Conservation (phyloP, 2,329 filamentous ascomycete genomes). For the Colletotrichum sublineola region DNA sequence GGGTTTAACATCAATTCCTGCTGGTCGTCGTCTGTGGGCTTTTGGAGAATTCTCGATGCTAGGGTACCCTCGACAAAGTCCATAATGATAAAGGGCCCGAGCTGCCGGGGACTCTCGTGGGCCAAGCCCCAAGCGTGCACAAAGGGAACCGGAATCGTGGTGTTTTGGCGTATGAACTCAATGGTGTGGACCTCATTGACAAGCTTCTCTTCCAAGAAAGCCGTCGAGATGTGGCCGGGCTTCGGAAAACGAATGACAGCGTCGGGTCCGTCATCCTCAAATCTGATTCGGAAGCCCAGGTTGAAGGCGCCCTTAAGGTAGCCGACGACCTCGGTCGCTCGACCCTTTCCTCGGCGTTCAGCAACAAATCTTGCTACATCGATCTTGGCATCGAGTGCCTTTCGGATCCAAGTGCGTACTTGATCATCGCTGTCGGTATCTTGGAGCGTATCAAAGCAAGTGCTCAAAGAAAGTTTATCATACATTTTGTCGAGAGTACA, state of each 20-base stretch:
- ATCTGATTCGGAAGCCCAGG: too few relatives aligned
- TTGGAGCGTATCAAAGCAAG: not conserved
- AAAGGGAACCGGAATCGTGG: constrained; percentile 50
- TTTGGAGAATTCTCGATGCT: constrained; percentile 9
- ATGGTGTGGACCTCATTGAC: not conserved
- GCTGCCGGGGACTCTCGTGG: not conserved
- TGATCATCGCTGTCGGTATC: not conserved
- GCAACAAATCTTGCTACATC: not conserved
- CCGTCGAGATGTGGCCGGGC: constrained; percentile 23
- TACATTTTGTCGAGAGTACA: not conserved
- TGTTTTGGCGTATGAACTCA: not conserved
- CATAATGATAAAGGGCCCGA: not conserved
- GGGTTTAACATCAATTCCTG: not conserved
- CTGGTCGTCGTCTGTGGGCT: not conserved
- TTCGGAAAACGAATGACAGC: not conserved
- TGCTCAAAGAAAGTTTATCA: not conserved
- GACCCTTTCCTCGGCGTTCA: not conserved
- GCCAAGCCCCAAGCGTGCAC: not conserved
- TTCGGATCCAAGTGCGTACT: not conserved
- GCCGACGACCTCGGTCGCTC: not conserved
- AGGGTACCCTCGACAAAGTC: not conserved
- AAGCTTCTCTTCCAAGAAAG: not conserved
- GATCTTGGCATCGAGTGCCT: not conserved
- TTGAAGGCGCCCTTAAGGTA: too few relatives aligned
- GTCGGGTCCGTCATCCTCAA: too few relatives aligned